Evolutionary conservation across 805 yeast species (phyloP).

Genomic region (Myxozyma neglecta): DNA sequence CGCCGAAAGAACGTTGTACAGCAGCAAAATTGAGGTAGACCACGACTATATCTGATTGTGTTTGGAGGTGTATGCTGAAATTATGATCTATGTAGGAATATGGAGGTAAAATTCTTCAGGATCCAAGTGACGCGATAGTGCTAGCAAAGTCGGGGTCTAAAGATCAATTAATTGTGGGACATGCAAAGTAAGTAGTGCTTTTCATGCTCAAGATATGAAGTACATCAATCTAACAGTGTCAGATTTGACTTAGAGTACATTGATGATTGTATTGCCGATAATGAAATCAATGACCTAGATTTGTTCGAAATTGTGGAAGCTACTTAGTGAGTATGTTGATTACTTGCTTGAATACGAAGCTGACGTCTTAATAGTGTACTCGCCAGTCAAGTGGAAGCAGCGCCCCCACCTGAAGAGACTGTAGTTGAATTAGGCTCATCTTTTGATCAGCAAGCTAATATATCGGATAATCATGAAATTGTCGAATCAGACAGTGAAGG

Average conservation of each 20-base stretch:
- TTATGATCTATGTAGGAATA: not conserved
- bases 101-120: not conserved
- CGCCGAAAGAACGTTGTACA: not conserved
- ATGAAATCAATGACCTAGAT: not conserved
- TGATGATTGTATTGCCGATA: not conserved
- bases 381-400: not conserved
- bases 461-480: not conserved
- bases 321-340: not conserved
- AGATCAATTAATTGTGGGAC: not conserved
- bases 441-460: not conserved
- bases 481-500: not conserved
- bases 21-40: not conserved
- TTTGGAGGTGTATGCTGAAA: not conserved
- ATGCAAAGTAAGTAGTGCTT: not conserved
- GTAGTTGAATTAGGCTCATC: not conserved
- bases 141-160: not conserved
- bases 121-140: not conserved
- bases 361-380: not conserved
- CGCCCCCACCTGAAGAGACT: not conserved
- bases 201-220: not conserved
- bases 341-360: not conserved
- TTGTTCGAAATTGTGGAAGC: not conserved
- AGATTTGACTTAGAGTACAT: not conserved
- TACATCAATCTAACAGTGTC: not conserved
- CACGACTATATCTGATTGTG: no score